phyloP scores from a whole-genome alignment of 805 yeast genomes.

The Metschnikowia borealis region DNA sequence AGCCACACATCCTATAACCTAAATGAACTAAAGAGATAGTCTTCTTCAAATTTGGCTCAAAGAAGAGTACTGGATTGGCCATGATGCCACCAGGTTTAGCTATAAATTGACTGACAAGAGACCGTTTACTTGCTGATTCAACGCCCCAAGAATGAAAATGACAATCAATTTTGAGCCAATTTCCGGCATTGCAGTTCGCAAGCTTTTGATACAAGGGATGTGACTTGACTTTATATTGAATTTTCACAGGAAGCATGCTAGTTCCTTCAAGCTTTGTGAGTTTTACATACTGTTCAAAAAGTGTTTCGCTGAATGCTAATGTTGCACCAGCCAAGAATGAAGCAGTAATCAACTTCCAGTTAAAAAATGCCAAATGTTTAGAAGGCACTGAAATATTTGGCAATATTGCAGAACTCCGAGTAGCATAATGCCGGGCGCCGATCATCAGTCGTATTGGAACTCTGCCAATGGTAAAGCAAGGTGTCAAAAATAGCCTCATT shows the following conservation, averaged over 20 bases:
- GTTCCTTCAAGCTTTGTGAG: constrained; percentile 21
- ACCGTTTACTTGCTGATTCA: neutral
- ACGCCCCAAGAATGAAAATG: neutral
- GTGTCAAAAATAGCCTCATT: too few species aligned
- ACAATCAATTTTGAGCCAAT: neutral
- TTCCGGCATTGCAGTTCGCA: constrained; percentile 17
- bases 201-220: constrained; percentile 52
- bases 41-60: constrained; percentile 51
- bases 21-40: constrained; percentile 67
- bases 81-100: constrained; percentile 76
- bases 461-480: neutral
- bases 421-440: neutral
- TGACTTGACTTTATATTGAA: constrained; percentile 46
- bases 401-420: neutral
- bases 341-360: constrained; percentile 15
- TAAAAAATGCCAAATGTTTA: constrained; percentile 8
- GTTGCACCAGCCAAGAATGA: constrained; percentile 31
- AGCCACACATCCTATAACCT: constrained; percentile 78
- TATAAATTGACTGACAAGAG: constrained; percentile 43
- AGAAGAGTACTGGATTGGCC: constrained; percentile 66
- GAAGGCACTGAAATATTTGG: neutral
- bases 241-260: constrained; percentile 27
- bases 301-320: constrained; percentile 30
- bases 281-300: constrained; percentile 29
- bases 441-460: neutral